phyloP scores from a whole-genome alignment of 164 flowering plant genomes.

The Tinospora cordifolia region DNA sequence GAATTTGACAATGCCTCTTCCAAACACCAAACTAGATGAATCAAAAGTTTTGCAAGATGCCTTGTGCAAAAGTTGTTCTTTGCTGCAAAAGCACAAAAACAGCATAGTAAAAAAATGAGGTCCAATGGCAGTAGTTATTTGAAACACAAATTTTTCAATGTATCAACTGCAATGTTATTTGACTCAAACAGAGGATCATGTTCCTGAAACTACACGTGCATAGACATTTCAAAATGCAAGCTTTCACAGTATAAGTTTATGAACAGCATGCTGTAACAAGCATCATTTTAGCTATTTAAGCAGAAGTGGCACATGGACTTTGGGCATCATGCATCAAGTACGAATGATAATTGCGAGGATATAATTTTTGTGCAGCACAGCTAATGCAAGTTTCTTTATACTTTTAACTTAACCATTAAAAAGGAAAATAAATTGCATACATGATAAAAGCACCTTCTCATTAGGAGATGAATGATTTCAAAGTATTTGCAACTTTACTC shows the following conservation, averaged over 20 bases:
- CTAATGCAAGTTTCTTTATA: background rate
- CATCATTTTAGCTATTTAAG: background rate
- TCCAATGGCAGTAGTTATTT: background rate
- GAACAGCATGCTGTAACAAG: background rate
- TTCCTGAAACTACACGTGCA: background rate
- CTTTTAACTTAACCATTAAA: background rate
- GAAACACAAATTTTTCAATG: background rate
- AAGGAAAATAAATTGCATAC: background rate
- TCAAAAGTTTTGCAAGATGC: slow-evolving; percentile 85
- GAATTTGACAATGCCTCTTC: slow-evolving; percentile 61
- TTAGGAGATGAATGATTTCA: background rate
- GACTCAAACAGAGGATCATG: background rate
- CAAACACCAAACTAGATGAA: slow-evolving; percentile 71
- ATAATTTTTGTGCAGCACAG: background rate
- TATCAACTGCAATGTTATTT: background rate
- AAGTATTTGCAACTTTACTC: no score
- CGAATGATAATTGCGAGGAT: background rate
- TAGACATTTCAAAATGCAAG: background rate
- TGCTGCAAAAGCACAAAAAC: slow-evolving; percentile 39
- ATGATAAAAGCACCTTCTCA: background rate
- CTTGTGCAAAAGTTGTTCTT: slow-evolving; percentile 66
- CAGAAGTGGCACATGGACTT: background rate
- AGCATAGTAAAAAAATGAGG: background rate
- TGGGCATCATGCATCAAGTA: background rate
- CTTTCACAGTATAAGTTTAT: background rate